phyloP scores from a whole-genome alignment of 116 monocot species.

The Iris pallida region DNA sequence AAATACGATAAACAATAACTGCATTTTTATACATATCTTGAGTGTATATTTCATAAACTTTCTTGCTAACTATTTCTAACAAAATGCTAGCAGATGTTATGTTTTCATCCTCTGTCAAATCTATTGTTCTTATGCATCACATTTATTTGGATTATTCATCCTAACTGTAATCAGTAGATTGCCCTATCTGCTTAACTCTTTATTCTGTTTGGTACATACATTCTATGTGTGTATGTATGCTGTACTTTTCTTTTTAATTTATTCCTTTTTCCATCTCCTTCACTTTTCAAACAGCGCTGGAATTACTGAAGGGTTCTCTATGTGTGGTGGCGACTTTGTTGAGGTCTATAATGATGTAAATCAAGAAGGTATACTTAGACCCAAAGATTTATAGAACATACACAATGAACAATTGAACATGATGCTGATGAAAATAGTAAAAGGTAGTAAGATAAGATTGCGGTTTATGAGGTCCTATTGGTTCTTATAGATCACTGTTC shows the following conservation, averaged over 20 bases:
- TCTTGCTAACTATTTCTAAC: not conserved
- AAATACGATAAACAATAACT: not conserved
- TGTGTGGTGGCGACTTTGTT: constrained; percentile 91
- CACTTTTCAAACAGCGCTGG: constrained; percentile 48
- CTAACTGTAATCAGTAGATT: not conserved
- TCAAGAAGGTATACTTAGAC: constrained; percentile 50
- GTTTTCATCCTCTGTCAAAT: not conserved
- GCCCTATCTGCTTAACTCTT: not conserved
- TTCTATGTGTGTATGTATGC: not conserved
- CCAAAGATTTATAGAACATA: no score
- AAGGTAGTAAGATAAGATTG: no score
- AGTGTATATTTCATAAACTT: not conserved
- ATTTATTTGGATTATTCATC: not conserved
- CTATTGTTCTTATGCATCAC: not conserved
- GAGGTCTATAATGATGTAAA: constrained; percentile 66
- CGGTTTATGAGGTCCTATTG: no score
- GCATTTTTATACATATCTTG: no score
- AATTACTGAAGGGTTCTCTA: constrained; percentile 81
- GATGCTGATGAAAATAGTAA: no score
- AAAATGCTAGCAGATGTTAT: not conserved
- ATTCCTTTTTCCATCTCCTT: constrained; percentile 9
- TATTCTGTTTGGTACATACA: no score
- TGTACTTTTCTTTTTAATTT: not conserved
- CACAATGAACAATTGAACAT: no score
- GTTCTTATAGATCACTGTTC: no score